phyloP scores from a whole-genome alignment of 1,284 basidiomycete genomes.

The Cryptococcus sp. region DNA sequence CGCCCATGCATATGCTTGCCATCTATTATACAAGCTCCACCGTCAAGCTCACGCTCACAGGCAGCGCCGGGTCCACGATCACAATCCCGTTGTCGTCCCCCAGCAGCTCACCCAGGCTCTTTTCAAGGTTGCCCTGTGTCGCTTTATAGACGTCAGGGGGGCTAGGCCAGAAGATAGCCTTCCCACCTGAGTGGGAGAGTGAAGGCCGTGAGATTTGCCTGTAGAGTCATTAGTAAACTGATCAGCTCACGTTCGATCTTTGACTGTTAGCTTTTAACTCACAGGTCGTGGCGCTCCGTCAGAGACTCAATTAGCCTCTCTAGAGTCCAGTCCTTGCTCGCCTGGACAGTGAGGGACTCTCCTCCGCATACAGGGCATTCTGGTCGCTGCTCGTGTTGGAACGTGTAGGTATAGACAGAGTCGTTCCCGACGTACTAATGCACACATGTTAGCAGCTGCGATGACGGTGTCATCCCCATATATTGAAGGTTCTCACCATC shows the following conservation, averaged over 20 bases:
- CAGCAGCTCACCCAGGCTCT: conserved; percentile 76
- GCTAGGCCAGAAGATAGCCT: conserved; percentile 84
- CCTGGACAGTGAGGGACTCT: conserved; percentile 68
- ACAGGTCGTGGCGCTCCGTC: conserved; percentile 82
- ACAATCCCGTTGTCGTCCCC: conserved; percentile 70
- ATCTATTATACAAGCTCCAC: conserved; percentile 49
- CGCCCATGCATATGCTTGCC: background rate
- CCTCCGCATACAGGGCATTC: conserved; percentile 98
- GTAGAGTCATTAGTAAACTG: conserved; percentile 7
- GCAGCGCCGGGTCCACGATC: conserved; percentile 82
- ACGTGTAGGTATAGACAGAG: conserved; percentile 95
- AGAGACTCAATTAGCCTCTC: conserved; percentile 81
- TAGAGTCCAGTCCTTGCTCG: conserved; percentile 70
- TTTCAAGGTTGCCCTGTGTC: conserved; percentile 84
- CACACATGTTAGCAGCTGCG: background rate
- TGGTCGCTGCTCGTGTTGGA: conserved; percentile 84
- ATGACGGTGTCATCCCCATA: background rate
- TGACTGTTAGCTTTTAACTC: conserved; percentile 49
- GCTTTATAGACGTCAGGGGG: conserved; percentile 83
- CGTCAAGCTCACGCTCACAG: conserved; percentile 75
- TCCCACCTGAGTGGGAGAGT: conserved; percentile 59
- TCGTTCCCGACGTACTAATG: conserved; percentile 77
- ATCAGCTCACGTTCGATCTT: background rate
- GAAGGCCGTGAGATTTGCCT: conserved; percentile 95
- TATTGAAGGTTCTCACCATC: conserved; percentile 61